A percentile compares a stretch with the other conserved stretches of the same genome.
phyloP scores from a whole-genome alignment of 345 rosid species.

The Corchorus capsularis region DNA sequence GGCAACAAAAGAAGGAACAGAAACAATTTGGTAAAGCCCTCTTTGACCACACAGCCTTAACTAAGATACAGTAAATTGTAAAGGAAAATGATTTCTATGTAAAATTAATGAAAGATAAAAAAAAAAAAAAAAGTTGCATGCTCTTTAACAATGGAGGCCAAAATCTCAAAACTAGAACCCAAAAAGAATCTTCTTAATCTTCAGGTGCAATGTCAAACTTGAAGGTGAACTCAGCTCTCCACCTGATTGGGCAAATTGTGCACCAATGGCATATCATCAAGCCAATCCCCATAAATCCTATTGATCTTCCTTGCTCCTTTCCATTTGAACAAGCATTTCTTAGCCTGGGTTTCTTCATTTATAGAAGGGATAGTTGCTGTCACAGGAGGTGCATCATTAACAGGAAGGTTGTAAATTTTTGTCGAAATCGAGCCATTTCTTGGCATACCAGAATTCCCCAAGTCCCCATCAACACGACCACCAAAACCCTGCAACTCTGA shows the following conservation, averaged over 20 bases:
- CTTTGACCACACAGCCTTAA: neutral
- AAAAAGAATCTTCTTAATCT: slow-evolving; percentile 5
- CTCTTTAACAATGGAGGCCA: neutral
- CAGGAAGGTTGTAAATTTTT: slow-evolving; percentile 41
- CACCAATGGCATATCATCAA: slow-evolving; percentile 75
- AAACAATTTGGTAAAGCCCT: neutral
- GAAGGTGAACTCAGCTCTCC: slow-evolving; percentile 42
- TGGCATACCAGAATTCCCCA: slow-evolving; percentile 33
- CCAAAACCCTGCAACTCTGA: slow-evolving; percentile 62
- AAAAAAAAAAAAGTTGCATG: neutral
- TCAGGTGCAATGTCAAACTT: neutral
- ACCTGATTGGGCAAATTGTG: slow-evolving; percentile 45
- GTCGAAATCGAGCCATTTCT: slow-evolving; percentile 32
- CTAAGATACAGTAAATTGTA: neutral
- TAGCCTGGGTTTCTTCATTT: slow-evolving; percentile 54
- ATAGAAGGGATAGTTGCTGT: slow-evolving; percentile 33
- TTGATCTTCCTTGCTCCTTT: slow-evolving; percentile 84
- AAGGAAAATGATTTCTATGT: neutral
- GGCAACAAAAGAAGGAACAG: neutral
- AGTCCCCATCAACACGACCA: slow-evolving; percentile 67
- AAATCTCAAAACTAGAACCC: neutral
- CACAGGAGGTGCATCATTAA: slow-evolving; percentile 43
- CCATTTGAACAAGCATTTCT: slow-evolving; percentile 72
- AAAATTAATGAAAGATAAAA: neutral
- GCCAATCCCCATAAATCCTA: slow-evolving; percentile 90